These are phyloP conservation scores for Nitzschia putrida DNA, from an alignment of 108 stramenopile genomes.

Conservation along the genomic window DNA sequence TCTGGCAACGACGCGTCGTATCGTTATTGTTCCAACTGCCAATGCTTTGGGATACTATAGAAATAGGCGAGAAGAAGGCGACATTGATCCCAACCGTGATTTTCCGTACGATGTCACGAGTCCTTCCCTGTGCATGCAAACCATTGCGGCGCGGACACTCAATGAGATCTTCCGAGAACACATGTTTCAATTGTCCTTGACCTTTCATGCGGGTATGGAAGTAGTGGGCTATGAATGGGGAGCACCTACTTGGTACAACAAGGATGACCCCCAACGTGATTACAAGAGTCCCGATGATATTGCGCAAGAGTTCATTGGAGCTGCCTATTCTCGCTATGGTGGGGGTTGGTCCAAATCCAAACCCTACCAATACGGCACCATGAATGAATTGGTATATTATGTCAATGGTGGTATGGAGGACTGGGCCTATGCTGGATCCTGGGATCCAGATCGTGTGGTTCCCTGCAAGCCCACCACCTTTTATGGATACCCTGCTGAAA, in stretches of 20 bases:
- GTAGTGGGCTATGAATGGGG: slow-evolving; percentile 95
- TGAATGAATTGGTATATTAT: slow-evolving; percentile 91
- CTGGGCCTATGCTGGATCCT: slow-evolving; percentile 93
- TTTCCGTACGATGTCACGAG: slow-evolving; percentile 59
- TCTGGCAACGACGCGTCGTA: slow-evolving; percentile 78
- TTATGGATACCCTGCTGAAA: slow-evolving; percentile 56
- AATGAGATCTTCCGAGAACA: slow-evolving; percentile 93
- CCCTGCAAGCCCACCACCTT: slow-evolving; percentile 71
- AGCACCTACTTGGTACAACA: slow-evolving; percentile 47
- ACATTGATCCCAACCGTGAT: slow-evolving; percentile 61
- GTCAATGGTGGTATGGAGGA: slow-evolving; percentile 98
- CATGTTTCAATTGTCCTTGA: slow-evolving; percentile 90
- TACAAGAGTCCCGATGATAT: slow-evolving; percentile 55
- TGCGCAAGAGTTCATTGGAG: slow-evolving; percentile 50
- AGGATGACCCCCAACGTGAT: too few species aligned
- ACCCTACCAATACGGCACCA: slow-evolving; percentile 62
- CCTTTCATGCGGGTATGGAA: slow-evolving; percentile 96
- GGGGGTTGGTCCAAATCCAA: slow-evolving; percentile 45
- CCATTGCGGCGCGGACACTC: slow-evolving; percentile 85
- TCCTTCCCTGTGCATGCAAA: slow-evolving; percentile 76
- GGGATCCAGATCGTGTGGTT: slow-evolving; percentile 75
- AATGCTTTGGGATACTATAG: slow-evolving; percentile 69
- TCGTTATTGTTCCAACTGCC: slow-evolving; percentile 77
- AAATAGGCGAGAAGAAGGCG: slow-evolving; percentile 40
- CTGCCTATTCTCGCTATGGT: slow-evolving; percentile 45